Evolutionary conservation across 1,284 basidiomycete genomes (phyloP), one percentile per base, ranked within the genome.

Genomic region (Tylopilus orsonianus): DNA sequence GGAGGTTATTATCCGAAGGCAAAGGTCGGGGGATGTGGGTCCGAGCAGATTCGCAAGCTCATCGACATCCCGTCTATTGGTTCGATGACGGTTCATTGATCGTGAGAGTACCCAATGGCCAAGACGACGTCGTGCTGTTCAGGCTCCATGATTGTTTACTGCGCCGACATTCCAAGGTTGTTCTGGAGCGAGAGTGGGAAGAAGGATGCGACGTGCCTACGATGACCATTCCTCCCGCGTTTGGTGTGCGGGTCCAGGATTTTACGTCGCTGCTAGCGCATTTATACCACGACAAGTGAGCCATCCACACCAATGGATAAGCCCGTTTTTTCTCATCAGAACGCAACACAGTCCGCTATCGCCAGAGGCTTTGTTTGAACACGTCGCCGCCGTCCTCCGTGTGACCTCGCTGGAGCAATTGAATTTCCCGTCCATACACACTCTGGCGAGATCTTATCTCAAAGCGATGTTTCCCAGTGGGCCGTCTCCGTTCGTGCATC

Each of bases 261-360:
- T 70, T 86, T 8, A 75, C 76, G 41, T 70, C 68, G 2, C 61
- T 88, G 35, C 62, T 87, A 10, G 74, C 75, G 48, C 75, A 85
- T 64, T 60, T 87, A 24, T 87, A 87, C 59, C 80, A 84, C 56
- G 78, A 84, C 56, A 63, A 64, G 84, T 87, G 64, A 72, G 81
- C n/a, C 75, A 43, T 41, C 29, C 30, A 24, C 39, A 23, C 8
- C n/a, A 23, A 16, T 2, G 37, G 29, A 49, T 12, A 7, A 10
- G 18, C n/a, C 10, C 13, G n/a, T 36, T 18, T 22, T n/a, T 32
- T 37, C 24, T 47, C 27, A 38, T 29, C 12, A n/a, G 35, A 33
- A 35, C n/a, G 39, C 37, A 80, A 23, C 57, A 38, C 58, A 85
- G 84, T 19, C 73, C 75, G 18, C 54, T 85, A 41, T 67, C 68